Evolutionary conservation across 1,284 basidiomycete genomes (phyloP).

Genomic region (Somion occarium): DNA sequence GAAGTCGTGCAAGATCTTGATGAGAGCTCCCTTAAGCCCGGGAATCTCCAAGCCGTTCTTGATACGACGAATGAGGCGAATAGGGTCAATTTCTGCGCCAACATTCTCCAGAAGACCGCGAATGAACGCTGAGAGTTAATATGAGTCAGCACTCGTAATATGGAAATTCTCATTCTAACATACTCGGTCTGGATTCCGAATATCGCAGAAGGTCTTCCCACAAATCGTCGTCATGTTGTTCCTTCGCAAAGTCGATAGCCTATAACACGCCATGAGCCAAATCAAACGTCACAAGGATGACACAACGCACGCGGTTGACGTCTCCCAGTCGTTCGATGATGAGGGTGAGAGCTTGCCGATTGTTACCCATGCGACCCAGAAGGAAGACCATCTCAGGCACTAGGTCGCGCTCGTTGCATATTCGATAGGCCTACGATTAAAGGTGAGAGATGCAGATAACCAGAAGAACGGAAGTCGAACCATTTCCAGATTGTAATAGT

Average conservation of each 20-base stretch:
- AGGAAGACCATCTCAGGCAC: conserved; percentile 98
- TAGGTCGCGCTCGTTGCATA: conserved; percentile 82
- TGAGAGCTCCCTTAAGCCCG: conserved; percentile 88
- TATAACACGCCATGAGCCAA: conserved; percentile 26
- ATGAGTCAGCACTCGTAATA: background rate
- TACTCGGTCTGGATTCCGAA: conserved; percentile 88
- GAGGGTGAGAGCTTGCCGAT: conserved; percentile 88
- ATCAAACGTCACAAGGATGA: background rate
- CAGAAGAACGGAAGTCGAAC: conserved; percentile 34
- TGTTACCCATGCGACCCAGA: conserved; percentile 95
- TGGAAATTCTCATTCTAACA: conserved; percentile 21
- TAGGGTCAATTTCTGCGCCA: conserved; percentile 93
- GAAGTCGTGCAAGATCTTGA: conserved; percentile 96
- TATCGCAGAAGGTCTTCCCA: conserved; percentile 97
- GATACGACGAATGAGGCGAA: conserved; percentile 90
- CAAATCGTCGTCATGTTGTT: conserved; percentile 94
- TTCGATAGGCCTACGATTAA: conserved; percentile 71
- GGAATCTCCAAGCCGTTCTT: conserved; percentile 95
- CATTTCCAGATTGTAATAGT: conserved; percentile 87
- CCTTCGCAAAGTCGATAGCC: conserved; percentile 98
- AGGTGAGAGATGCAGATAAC: background rate
- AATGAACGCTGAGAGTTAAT: conserved; percentile 72
- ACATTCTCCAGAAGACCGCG: conserved; percentile 93
- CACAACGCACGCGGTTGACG: conserved; percentile 64
- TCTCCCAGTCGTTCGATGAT: conserved; percentile 96